Evolutionary conservation across 257 asterid species (phyloP), one percentile per base, ranked within the genome.

Genomic region (Ophiorrhiza pumila): DNA sequence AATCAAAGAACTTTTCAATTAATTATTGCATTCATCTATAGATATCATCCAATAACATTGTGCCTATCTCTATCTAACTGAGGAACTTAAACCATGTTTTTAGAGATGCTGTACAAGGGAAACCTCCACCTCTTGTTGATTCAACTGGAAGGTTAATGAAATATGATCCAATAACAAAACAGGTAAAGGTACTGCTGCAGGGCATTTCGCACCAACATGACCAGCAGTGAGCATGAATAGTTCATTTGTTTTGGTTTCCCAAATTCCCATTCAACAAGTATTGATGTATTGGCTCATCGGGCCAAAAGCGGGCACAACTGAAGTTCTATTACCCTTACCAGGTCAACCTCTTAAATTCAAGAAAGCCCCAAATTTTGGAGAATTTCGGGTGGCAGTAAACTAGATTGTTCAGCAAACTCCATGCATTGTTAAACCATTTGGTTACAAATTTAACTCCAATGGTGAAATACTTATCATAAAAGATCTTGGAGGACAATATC

Each of bases 71-170:
- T n/a, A n/a, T n/a, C n/a, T n/a, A n/a, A n/a, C n/a, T n/a, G n/a
- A n/a, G n/a, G n/a, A n/a, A n/a, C n/a, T n/a, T n/a, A n/a, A n/a
- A n/a, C n/a, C n/a, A n/a, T n/a, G n/a, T 37, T 20, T 53, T 1
- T 23, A 53, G 60, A 13, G 60, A 53, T 53, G 60, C 0, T 0
- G 23, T 23, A 1, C 14, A 53, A 7, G 31, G 31, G 32, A 53
- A 5, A n/a, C 2, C 23, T 53, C n/a, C n/a, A n/a, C 13, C 60
- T 22, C 8, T 25, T 2, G 7, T 1, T 5, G 69, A 64, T 42
- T 42, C 70, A 23, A 65, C 70, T 0, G 70, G 55, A 42, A 65
- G 70, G 27, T 42, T 65, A 25, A 27, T 65, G 53, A 29, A n/a
- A 42, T 65, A 65, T 10, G 14, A 14, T 11, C 70, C 53, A 0